Conservation (phyloP, 176 grass and related monocot species). For the Secale cereale region DNA sequence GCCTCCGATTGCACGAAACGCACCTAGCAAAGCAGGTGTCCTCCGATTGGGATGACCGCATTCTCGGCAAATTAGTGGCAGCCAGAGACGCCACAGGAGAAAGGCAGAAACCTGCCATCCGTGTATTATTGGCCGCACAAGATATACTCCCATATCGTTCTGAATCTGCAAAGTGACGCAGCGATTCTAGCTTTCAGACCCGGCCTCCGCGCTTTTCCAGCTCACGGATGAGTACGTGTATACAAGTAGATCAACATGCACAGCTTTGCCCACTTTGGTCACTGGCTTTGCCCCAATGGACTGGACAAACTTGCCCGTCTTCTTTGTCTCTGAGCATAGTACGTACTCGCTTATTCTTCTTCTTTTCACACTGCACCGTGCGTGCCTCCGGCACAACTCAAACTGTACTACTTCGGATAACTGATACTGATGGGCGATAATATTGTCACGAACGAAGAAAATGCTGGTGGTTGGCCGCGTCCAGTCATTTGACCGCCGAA, state of each 20-base stretch:
- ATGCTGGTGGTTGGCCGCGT: not conserved
- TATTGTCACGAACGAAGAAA: not conserved
- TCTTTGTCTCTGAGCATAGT: no score
- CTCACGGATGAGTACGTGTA: not conserved
- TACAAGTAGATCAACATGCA: not conserved
- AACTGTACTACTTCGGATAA: not conserved
- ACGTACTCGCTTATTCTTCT: no score
- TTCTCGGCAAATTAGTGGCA: not conserved
- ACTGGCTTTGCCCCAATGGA: not conserved
- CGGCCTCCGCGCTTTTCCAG: not conserved
- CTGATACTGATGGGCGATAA: not conserved
- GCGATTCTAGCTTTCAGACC: not conserved
- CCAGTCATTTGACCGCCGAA: not conserved
- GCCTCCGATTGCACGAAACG: not conserved
- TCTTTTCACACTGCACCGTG: not conserved
- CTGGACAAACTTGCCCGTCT: not conserved
- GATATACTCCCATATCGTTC: not conserved
- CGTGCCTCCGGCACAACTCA: not conserved
- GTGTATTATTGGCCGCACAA: constrained; percentile 9
- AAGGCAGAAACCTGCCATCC: not conserved
- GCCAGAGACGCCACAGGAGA: not conserved
- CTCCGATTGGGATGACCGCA: not conserved
- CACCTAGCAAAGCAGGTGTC: not conserved
- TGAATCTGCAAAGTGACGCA: not conserved
- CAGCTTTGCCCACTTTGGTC: not conserved